Conservation (phyloP, 805 yeast genomes). For the Yarrowia sp. region DNA sequence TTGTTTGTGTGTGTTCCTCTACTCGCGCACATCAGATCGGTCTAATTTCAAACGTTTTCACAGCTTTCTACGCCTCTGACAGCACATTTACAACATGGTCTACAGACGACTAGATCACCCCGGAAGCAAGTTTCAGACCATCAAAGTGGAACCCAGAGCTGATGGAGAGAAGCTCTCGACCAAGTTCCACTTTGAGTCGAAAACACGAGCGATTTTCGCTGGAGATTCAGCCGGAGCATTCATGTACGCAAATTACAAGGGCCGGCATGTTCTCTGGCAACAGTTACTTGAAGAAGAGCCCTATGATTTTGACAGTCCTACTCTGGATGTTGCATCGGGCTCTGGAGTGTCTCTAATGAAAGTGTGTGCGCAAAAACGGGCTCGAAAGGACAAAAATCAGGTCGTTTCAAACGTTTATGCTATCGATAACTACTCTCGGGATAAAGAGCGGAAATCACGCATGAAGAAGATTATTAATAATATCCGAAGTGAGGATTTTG, state of each 20-base stretch:
- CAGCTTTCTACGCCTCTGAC: neutral
- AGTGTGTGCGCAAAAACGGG: slow-evolving; percentile 8
- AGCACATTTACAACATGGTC: neutral
- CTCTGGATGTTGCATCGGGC: slow-evolving; percentile 13
- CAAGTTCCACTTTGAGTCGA: slow-evolving; percentile 15
- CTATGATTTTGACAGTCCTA: slow-evolving; percentile 3
- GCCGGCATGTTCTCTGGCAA: slow-evolving; percentile 14
- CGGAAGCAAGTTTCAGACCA: slow-evolving; percentile 2
- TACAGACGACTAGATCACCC: neutral
- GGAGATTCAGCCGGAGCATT: slow-evolving; percentile 19
- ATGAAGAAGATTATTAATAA: slow-evolving; percentile 18
- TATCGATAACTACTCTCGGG: slow-evolving; percentile 5
- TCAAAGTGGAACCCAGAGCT: slow-evolving; percentile 10
- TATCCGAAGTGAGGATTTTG: neutral
- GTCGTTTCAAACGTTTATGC: neutral
- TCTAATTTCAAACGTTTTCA: too few relatives aligned
- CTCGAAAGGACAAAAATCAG: neutral
- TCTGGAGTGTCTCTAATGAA: slow-evolving; percentile 23
- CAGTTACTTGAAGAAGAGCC: neutral
- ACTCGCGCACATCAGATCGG: too few relatives aligned
- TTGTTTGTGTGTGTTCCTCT: neutral
- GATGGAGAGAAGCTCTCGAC: slow-evolving; percentile 4
- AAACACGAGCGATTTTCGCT: neutral
- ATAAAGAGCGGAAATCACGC: slow-evolving; percentile 13
- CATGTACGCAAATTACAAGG: slow-evolving; percentile 26